These are phyloP conservation scores for Erythrophleum ivorense DNA, from an alignment of 331 rosid genomes.

Conservation along the genomic window DNA sequence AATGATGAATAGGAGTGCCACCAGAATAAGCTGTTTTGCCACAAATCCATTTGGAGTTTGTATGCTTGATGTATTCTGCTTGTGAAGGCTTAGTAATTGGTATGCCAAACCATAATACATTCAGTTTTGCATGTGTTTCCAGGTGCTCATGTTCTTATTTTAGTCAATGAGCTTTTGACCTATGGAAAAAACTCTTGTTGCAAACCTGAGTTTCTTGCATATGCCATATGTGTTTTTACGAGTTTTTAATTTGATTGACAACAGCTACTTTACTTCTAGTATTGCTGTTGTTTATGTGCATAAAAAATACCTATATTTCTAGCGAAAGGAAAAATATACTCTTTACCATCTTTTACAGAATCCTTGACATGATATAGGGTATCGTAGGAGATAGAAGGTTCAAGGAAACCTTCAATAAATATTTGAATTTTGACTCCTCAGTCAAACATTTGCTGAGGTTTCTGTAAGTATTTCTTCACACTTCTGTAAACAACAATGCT, in stretches of 20 bases:
- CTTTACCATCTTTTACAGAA: conserved; percentile 33
- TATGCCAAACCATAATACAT: conserved; percentile 6
- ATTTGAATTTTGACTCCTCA: conserved; percentile 59
- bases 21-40: not conserved
- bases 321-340: conserved; percentile 15
- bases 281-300: conserved; percentile 1
- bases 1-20: conserved; percentile 4
- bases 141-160: not conserved
- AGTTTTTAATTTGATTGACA: conserved; percentile 27
- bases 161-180: conserved; percentile 28
- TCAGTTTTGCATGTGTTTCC: conserved; percentile 23
- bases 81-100: conserved; percentile 15
- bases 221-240: conserved; percentile 8
- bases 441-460: conserved; percentile 71
- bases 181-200: conserved; percentile 21
- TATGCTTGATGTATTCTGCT: conserved; percentile 25
- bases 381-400: conserved; percentile 69
- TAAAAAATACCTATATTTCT: conserved; percentile 28
- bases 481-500: conserved; percentile 7
- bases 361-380: conserved; percentile 78
- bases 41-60: not conserved
- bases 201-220: conserved; percentile 20
- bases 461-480: conserved; percentile 65
- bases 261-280: not conserved
- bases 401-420: conserved; percentile 56